Base-by-base conservation (phyloP, 129 eudicot species). In the Mikania micrantha region DNA sequence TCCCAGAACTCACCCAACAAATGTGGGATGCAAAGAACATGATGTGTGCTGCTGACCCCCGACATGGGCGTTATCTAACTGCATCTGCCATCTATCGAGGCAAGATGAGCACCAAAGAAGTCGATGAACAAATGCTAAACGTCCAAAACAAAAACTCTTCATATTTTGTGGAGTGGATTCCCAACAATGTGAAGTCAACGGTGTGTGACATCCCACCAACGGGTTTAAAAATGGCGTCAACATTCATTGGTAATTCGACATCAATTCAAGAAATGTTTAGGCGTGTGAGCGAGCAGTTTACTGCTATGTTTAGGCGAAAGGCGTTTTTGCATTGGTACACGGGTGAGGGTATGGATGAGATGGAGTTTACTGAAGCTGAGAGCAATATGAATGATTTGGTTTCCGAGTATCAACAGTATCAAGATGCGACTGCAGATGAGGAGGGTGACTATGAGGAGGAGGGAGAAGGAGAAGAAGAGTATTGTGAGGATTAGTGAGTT, bases 101-200 rank as follows among this genome's bases (percentile, higher is more conserved):
- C 0, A 83, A 83, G 58, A 82, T 82, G 87, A 78, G 62, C 38
- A 56, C 62, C 38, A 56, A 56, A 27, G 62, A 56, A 12, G 62
- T 56, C 20, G 62, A 56, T 9, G 62, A 56, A 38, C 62, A 56
- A 13, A 56, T 56, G 62, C 9, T 56, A 56, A 56, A 56, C 10
- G 83, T 87, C 20, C 95, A 87, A 56, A 87, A 87, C 83, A 87
- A 87, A 62, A 87, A 87, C 87, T 87, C 95, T 0, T 87, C 95
- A 0, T 87, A 87, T 75, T 87, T 87, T 40, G 90, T 87, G 7
- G 95, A 87, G 44, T 87, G 95, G 95, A 87, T 87, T 11, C 90
- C 90, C 15, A 87, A 87, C 79, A 87, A 87, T 54, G 95, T 87
- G 74, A 87, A 87, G 63, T 87, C 95, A 21, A 87, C 87, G 2